Conservation (phyloP, 352 stramenopile species). For the Phytophthora pinifolia region DNA sequence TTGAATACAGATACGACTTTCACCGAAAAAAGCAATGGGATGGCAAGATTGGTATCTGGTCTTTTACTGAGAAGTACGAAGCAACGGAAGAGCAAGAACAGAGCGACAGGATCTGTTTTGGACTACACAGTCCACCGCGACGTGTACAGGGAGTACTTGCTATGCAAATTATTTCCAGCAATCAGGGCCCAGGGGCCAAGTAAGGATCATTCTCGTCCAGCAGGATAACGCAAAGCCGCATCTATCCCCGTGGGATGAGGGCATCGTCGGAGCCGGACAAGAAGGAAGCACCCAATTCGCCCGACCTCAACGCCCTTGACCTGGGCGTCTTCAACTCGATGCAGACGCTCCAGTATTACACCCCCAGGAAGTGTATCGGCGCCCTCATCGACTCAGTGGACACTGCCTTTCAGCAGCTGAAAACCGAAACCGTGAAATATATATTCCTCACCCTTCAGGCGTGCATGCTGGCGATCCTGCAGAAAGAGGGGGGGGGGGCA, state of each 20-base stretch:
- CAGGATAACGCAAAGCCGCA: slow-evolving; percentile 29
- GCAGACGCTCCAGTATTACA: background rate
- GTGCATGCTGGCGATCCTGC: too few species aligned
- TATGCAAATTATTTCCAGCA: slow-evolving; percentile 10
- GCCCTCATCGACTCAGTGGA: background rate
- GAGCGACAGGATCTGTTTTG: background rate
- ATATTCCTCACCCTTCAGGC: too few species aligned
- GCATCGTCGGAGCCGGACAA: slow-evolving; percentile 7
- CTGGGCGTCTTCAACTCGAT: background rate
- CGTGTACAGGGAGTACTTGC: slow-evolving; percentile 1
- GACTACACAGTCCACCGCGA: background rate
- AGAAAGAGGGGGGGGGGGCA: too few species aligned
- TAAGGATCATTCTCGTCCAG: slow-evolving; percentile 18
- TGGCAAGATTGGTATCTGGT: slow-evolving; percentile 5
- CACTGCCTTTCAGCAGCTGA: background rate
- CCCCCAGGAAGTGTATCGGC: background rate
- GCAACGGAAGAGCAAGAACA: background rate
- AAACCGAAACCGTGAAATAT: background rate
- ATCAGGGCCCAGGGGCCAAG: slow-evolving; percentile 24
- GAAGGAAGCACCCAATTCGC: slow-evolving; percentile 18
- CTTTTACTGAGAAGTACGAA: background rate
- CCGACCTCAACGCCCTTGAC: slow-evolving; percentile 19
- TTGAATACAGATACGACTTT: background rate
- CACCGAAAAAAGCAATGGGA: slow-evolving; percentile 1
- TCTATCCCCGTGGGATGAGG: slow-evolving; percentile 5